Evolutionary conservation across 148 eudicot species (phyloP), one percentile per base, ranked within the genome.

Genomic region (Rhododendron kiyosumense): DNA sequence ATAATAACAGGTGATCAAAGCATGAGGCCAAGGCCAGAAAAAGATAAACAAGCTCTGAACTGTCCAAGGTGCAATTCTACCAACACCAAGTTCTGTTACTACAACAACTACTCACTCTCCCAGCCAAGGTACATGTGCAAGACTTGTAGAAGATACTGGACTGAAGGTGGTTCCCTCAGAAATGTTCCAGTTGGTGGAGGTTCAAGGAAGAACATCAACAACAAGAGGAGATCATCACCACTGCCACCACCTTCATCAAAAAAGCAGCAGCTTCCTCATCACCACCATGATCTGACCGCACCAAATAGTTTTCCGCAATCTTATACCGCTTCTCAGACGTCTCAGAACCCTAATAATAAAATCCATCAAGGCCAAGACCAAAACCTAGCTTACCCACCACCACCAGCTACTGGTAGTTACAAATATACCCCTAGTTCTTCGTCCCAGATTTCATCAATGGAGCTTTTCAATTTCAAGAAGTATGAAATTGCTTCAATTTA

Each of bases 111-210:
- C 81, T 90, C 91, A 51, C 91, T 92, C 6, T 51, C 93, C 11
- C 93, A 92, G 78, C 93, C 93, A 45, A 90, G 93, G 51, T 89
- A 90, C 83, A 90, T 92, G 28, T 92, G 93, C 90, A 91, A 91
- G 89, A 88, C 91, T 30, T 91, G 93, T 86, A 88, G 90, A 83
- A 88, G 93, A 86, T 91, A 91, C 52, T 91, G 93, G 92, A 91
- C 93, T 83, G 91, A 89, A 76, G 93, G 93, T 14, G 93, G 93
- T 38, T 86, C 93, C 34, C 89, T 91, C 9, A 88, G 93, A 32
- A 91, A 89, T 82, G 90, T 91, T 67, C 93, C 93, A 4, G 92
- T 91, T 18, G 93, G 93, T 9, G 93, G 93, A 13, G 92, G 93
- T 11, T 92, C 93, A 71, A 83, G 93, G 79, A 92, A 92, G 87